A percentile compares a stretch with the other conserved stretches of the same genome.
These are phyloP conservation scores for Alternaria gaisen DNA, from an alignment of 2,329 filamentous ascomycete genomes.

Conservation along the genomic window DNA sequence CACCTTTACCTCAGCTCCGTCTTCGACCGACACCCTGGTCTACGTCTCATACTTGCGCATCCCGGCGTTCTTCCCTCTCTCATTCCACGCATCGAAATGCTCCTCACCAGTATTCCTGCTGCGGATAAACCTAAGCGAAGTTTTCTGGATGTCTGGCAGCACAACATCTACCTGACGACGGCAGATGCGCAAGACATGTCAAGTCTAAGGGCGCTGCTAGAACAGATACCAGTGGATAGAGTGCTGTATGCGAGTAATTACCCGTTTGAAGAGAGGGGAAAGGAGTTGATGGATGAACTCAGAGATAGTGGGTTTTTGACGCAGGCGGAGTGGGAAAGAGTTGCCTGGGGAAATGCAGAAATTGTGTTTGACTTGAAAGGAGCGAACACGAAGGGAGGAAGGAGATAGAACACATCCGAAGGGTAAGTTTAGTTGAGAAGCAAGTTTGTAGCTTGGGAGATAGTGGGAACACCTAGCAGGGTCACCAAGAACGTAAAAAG, in stretches of 20 bases:
- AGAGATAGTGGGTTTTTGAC: conserved; percentile 60
- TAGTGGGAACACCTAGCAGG: not conserved
- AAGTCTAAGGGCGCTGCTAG: conserved; percentile 56
- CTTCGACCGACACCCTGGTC: conserved; percentile 63
- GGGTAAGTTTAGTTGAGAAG: not conserved
- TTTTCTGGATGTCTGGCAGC: conserved; percentile 62
- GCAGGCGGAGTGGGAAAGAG: conserved; percentile 58
- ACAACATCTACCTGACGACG: conserved; percentile 67
- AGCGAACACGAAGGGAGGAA: not conserved
- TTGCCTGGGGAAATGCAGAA: conserved; percentile 63
- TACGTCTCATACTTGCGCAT: conserved; percentile 65
- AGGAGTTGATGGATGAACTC: conserved; percentile 60
- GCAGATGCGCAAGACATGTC: conserved; percentile 62
- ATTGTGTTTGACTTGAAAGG: conserved; percentile 29
- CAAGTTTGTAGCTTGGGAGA: not conserved
- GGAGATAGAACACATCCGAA: not conserved
- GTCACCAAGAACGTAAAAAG: conserved; percentile 1
- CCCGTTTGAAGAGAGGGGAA: conserved; percentile 62
- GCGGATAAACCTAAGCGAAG: conserved; percentile 34
- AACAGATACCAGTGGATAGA: conserved; percentile 59
- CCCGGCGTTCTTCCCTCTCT: conserved; percentile 65
- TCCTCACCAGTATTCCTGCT: conserved; percentile 30
- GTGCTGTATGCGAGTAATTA: conserved; percentile 68
- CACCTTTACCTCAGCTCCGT: conserved; percentile 62
- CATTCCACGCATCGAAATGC: conserved; percentile 57